Percentiles rank a stretch among this genome's conserved stretches.
Conservation (phyloP, 257 asterid species). For the Coffea eugenioides region DNA sequence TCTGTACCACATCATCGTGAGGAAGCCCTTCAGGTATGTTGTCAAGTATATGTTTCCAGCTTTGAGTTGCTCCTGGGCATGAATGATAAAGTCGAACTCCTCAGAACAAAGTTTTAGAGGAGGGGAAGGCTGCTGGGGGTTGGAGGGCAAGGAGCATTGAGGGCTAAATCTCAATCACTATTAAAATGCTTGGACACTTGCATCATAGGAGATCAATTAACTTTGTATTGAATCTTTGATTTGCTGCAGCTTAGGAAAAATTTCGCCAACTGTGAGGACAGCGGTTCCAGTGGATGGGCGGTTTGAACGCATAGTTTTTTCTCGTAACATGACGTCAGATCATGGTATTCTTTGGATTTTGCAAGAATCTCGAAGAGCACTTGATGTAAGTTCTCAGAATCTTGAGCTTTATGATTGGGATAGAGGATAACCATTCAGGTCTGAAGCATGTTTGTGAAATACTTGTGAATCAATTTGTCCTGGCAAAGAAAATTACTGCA, state of each 20-base stretch:
- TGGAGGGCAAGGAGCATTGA: neutral
- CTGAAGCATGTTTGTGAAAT: neutral
- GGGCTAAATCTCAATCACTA: neutral
- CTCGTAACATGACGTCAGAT: slow-evolving; percentile 80
- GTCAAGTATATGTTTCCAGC: neutral
- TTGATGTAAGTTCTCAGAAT: slow-evolving; percentile 56
- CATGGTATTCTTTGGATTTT: slow-evolving; percentile 75
- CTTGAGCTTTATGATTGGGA: neutral
- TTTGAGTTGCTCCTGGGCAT: neutral
- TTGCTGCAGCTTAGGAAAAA: slow-evolving; percentile 61
- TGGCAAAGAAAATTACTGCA: neutral
- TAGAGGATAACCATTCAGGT: neutral
- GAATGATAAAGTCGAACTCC: neutral
- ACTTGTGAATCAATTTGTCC: neutral
- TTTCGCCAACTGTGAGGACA: slow-evolving; percentile 71
- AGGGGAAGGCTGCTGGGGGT: neutral
- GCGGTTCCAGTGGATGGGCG: slow-evolving; percentile 98
- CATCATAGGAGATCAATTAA: neutral
- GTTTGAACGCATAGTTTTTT: slow-evolving; percentile 93
- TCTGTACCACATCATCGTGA: slow-evolving; percentile 83
- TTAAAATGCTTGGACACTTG: neutral
- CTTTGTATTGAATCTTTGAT: slow-evolving; percentile 6
- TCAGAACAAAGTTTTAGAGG: neutral
- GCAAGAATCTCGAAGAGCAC: slow-evolving; percentile 70
- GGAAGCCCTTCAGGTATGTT: slow-evolving; percentile 88